These are phyloP conservation scores for Tilletiopsis washingtonensis DNA, from an alignment of 1,284 basidiomycete species.

Conservation along the genomic window DNA sequence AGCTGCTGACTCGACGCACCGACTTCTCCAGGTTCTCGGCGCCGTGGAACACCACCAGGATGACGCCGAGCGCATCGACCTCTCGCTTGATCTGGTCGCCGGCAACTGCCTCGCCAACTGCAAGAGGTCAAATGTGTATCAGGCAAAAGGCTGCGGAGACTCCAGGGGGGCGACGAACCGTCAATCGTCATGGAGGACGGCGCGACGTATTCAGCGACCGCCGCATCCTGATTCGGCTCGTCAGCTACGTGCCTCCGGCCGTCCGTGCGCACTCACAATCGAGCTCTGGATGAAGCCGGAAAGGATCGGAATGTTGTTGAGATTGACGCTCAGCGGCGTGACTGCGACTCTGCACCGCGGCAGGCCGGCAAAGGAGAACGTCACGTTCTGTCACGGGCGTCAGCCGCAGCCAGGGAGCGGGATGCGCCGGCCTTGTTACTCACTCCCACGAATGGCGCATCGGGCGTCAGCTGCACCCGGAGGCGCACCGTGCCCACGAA, in stretches of 20 bases:
- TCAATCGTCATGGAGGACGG: constrained; percentile 25
- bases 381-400: no score
- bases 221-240: no score
- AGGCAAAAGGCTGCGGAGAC: no score
- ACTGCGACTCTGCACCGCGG: constrained; percentile 24
- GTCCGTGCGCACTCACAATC: no score
- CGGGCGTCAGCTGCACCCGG: constrained; percentile 22
- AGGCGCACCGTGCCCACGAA: constrained; percentile 19
- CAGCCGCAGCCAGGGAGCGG: no score
- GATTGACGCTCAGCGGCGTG: constrained; percentile 23
- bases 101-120: constrained; percentile 30
- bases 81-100: constrained; percentile 33
- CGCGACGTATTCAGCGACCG: constrained; percentile 24
- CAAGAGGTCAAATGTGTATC: no score
- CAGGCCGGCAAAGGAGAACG: constrained; percentile 24
- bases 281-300: constrained; percentile 27
- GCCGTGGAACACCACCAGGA: constrained; percentile 22
- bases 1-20: no score
- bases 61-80: constrained; percentile 24
- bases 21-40: constrained; percentile 24
- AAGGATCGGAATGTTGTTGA: constrained; percentile 20
- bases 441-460: constrained; percentile 30
- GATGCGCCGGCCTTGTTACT: no score
- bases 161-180: no score
- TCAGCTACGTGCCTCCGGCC: no score